Percentiles rank a stretch among this genome's conserved stretches.
These are phyloP conservation scores for Pseudozyma sp. DNA, from an alignment of 1,284 basidiomycete species.

Conservation along the genomic window DNA sequence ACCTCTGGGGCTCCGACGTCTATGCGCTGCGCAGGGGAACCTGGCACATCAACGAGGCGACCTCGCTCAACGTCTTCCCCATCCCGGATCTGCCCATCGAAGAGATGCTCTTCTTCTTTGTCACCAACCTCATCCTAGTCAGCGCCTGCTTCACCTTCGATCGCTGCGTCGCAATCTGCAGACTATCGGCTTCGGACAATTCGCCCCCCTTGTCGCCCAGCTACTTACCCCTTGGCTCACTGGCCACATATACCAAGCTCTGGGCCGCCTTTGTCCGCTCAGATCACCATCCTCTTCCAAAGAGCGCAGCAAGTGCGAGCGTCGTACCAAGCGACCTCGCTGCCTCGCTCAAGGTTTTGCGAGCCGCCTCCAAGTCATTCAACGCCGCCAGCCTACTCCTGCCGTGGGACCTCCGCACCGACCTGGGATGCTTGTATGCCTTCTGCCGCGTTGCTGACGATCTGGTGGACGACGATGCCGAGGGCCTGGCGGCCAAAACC, in stretches of 20 bases:
- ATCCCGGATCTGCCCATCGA: slow-evolving; percentile 63
- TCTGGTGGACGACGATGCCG: slow-evolving; percentile 51
- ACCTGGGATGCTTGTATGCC: slow-evolving; percentile 60
- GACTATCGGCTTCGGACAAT: slow-evolving; percentile 7
- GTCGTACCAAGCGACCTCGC: slow-evolving; percentile 34
- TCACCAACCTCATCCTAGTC: slow-evolving; percentile 63
- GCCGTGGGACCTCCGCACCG: slow-evolving; percentile 62
- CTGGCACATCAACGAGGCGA: slow-evolving; percentile 61
- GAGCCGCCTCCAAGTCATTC: slow-evolving; percentile 58
- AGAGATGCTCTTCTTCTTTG: slow-evolving; percentile 64
- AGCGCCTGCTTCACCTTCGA: slow-evolving; percentile 64
- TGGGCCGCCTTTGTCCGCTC: slow-evolving; percentile 52
- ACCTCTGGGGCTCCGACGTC: slow-evolving; percentile 57
- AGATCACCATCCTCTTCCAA: slow-evolving; percentile 5
- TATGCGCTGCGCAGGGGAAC: slow-evolving; percentile 60
- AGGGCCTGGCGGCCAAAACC: slow-evolving; percentile 28
- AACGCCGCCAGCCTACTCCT: slow-evolving; percentile 54
- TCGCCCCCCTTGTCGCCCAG: slow-evolving; percentile 48
- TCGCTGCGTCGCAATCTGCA: slow-evolving; percentile 56
- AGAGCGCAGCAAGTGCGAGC: slow-evolving; percentile 12
- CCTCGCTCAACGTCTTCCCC: slow-evolving; percentile 60
- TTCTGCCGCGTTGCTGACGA: slow-evolving; percentile 61
- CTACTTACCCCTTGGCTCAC: slow-evolving; percentile 41
- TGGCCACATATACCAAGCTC: slow-evolving; percentile 36
- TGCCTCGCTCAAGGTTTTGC: slow-evolving; percentile 34